Evolutionary conservation across 139 green algal genomes (phyloP).

Genomic region (Eudorina sp.): DNA sequence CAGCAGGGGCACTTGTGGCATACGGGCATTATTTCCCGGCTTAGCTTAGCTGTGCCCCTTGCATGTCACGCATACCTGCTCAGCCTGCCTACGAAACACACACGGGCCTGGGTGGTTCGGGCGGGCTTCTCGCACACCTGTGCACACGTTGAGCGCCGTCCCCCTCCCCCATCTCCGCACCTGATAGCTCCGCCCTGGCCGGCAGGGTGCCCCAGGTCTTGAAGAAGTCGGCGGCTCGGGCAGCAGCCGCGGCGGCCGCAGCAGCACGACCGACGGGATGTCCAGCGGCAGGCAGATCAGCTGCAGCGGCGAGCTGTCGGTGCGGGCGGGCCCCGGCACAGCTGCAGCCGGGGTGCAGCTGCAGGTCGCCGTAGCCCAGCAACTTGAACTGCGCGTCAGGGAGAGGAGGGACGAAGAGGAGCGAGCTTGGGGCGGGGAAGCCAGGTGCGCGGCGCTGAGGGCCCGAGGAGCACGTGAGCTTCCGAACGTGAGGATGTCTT

Average conservation of each 20-base stretch:
- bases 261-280: background rate
- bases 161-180: background rate
- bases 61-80: no score
- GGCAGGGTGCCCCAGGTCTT: conserved; percentile 48
- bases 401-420: background rate
- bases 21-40: no score
- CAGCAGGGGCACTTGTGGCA: no score
- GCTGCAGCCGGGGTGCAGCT: conserved; percentile 56
- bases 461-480: background rate
- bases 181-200: conserved; percentile 57
- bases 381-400: conserved; percentile 22
- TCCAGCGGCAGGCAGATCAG: conserved; percentile 30
- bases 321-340: conserved; percentile 35
- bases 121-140: background rate
- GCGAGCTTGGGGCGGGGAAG: background rate
- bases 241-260: background rate
- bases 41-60: no score
- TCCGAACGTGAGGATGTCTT: no score
- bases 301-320: conserved; percentile 32
- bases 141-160: background rate
- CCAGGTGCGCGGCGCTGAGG: background rate
- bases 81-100: background rate
- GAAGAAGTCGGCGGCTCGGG: conserved; percentile 49
- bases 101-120: background rate
- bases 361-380: conserved; percentile 53